phyloP scores from a whole-genome alignment of 2,329 filamentous ascomycete genomes.

The Ophiobolus disseminans region DNA sequence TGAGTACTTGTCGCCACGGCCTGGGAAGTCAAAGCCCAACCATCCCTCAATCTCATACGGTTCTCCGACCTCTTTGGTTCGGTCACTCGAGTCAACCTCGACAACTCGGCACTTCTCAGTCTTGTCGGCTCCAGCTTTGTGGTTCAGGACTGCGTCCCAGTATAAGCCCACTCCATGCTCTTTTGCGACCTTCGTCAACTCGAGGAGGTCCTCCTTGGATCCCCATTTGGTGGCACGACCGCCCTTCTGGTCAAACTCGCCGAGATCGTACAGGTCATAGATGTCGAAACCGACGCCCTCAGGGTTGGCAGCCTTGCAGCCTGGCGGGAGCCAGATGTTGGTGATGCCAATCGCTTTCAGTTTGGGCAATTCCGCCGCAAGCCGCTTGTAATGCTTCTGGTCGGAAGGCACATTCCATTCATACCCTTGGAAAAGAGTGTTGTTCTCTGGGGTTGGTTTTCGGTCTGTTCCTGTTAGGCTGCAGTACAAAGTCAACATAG shows the following conservation, averaged over 20 bases:
- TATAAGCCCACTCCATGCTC: constrained; percentile 64
- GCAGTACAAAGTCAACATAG: no score
- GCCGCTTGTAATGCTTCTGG: constrained; percentile 65
- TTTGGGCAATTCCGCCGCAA: constrained; percentile 59
- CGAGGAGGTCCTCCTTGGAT: constrained; percentile 64
- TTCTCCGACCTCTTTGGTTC: constrained; percentile 61
- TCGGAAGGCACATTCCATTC: constrained; percentile 75
- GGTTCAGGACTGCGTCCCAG: constrained; percentile 76
- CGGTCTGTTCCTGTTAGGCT: no score
- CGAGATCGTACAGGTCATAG: constrained; percentile 74
- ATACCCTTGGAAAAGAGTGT: constrained; percentile 70
- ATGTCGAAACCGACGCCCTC: constrained; percentile 67
- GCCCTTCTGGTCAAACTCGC: constrained; percentile 77
- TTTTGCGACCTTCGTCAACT: constrained; percentile 60
- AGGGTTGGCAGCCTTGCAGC: constrained; percentile 69
- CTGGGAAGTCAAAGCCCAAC: constrained; percentile 71
- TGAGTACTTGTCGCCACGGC: constrained; percentile 66
- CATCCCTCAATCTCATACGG: constrained; percentile 71
- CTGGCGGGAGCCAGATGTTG: constrained; percentile 70
- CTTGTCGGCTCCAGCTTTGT: constrained; percentile 72
- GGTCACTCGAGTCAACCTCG: constrained; percentile 67
- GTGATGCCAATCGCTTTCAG: constrained; percentile 66
- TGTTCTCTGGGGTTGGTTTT: constrained; percentile 41
- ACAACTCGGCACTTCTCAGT: constrained; percentile 68
- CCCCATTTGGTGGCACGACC: constrained; percentile 72